These are phyloP conservation scores for Termitomyces sp. DNA, from an alignment of 768 basidiomycete species.

Conservation along the genomic window DNA sequence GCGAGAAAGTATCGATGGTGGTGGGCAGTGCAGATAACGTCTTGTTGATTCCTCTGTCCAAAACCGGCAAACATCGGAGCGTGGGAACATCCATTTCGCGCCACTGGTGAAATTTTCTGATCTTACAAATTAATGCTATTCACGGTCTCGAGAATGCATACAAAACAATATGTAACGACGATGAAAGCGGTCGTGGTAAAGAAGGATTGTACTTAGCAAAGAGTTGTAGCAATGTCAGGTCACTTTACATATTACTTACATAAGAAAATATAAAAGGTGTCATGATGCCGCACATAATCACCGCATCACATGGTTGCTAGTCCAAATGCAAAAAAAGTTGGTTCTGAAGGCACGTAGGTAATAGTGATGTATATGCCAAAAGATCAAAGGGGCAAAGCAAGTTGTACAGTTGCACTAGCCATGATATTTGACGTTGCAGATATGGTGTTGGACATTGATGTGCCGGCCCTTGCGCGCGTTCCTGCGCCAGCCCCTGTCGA, in stretches of 20 bases:
- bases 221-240: neutral
- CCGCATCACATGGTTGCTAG: neutral
- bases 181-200: neutral
- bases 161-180: neutral
- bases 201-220: neutral
- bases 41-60: slow-evolving; percentile 25
- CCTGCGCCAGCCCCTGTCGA: neutral
- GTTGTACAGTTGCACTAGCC: neutral
- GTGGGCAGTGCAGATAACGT: slow-evolving; percentile 43
- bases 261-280: neutral
- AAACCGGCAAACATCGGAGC: slow-evolving; percentile 38
- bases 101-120: slow-evolving; percentile 12
- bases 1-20: slow-evolving; percentile 35
- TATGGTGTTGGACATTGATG: neutral
- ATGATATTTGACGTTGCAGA: neutral
- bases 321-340: neutral
- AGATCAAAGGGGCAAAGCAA: neutral
- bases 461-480: neutral
- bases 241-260: neutral
- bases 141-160: neutral
- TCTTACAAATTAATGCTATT: neutral
- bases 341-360: neutral
- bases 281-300: neutral
- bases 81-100: slow-evolving; percentile 29
- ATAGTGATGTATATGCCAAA: neutral